Conservation (phyloP, 1,139 yeast genomes). For the Saccharomyces hybrid region DNA sequence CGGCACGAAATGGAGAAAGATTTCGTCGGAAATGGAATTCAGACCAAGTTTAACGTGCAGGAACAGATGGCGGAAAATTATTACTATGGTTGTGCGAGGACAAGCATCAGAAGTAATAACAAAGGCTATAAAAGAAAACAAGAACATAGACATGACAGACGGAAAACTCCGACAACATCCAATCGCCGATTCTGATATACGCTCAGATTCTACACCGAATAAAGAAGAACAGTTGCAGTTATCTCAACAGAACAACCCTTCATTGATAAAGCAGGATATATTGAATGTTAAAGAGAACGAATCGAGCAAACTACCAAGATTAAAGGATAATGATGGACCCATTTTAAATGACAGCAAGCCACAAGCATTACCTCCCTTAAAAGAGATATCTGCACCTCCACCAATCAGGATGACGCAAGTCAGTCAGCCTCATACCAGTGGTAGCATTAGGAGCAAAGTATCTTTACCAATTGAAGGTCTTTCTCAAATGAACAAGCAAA, state of each 20-base stretch:
- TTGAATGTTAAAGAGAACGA: not conserved
- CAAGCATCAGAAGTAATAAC: conserved; percentile 27
- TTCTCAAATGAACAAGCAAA: not conserved
- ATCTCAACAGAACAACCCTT: not conserved
- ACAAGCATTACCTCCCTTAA: conserved; percentile 4
- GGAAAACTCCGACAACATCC: conserved; percentile 3
- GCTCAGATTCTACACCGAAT: not conserved
- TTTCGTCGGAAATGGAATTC: conserved; percentile 62
- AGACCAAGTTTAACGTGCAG: conserved; percentile 87
- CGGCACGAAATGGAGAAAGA: conserved; percentile 91
- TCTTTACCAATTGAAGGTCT: conserved; percentile 6
- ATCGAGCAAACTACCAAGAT: not conserved
- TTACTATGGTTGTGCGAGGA: conserved; percentile 65
- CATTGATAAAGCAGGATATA: not conserved
- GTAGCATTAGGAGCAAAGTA: conserved; percentile 1
- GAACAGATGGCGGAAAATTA: conserved; percentile 84
- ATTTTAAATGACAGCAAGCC: not conserved
- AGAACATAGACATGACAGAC: conserved; percentile 24
- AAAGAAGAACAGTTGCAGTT: not conserved
- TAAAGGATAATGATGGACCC: conserved; percentile 1
- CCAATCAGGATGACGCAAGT: conserved; percentile 1
- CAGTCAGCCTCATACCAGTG: conserved; percentile 1
- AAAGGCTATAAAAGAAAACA: conserved; percentile 30
- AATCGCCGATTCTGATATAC: not conserved
- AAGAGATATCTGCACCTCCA: conserved; percentile 5